Evolutionary conservation across 345 rosid genomes (phyloP), one percentile per base, ranked within the genome.

Genomic region (Gossypium stocksii): DNA sequence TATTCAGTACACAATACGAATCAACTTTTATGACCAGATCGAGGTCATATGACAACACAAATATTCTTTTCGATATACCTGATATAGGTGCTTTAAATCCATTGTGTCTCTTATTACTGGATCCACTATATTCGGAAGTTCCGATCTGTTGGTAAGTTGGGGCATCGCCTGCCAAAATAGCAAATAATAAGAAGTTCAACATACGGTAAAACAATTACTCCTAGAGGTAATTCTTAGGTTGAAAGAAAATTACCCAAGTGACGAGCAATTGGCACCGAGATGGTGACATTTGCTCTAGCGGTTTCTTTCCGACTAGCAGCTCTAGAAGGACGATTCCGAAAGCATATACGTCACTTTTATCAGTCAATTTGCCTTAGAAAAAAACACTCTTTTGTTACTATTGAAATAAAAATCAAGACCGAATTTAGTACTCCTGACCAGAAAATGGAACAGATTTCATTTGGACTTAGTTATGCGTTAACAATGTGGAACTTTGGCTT

Each of bases 1-100:
- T 93, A 66, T 12, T 54, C 65, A 64, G 49, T 11, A 20, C 6
- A 43, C 44, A 2, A 73, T 9, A 16, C 2, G 70, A 49, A 54
- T 76, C 16, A 57, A 65, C 34, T 48, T 13, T 19, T 64, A 20
- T 10, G 9, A 8, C 4, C 41, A 23, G 43, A 53, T 27, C 3
- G 7, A 45, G 19, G 56, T 38, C 25, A 4, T 7, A 25, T 49
- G 25, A 23, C 3, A 7, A 60, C 29, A 59, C 5, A 0, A 16
- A 9, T n/a, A 29, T 15, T 73, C 14, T 60, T 11, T 62, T 15
- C 25, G 16, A 13, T 53, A 93, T 34, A 34, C 98, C 97, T 94
- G 98, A 80, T 90, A 90, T 22, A 94, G 84, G 85, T 94, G 97
- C 82, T 90, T 94, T 66, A 90, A 81, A 69, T 92, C 97, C 97